Percentiles rank a stretch among this genome's conserved stretches.
Conservation (phyloP, 768 basidiomycete species). For the Termitomyces sp. region DNA sequence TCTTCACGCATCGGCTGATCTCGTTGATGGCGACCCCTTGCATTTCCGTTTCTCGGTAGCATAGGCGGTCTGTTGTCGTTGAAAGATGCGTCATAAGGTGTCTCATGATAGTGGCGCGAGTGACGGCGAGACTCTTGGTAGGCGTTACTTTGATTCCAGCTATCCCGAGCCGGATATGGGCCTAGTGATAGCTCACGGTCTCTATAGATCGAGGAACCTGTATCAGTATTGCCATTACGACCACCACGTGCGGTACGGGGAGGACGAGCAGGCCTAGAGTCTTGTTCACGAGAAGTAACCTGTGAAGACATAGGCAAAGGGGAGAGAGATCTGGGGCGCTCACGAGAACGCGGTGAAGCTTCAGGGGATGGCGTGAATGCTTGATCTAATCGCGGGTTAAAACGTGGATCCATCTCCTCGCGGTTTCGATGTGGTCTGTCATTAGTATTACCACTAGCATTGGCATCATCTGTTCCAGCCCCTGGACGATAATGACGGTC, state of each 20-base stretch:
- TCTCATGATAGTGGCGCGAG: constrained; percentile 8
- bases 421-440: constrained; percentile 18
- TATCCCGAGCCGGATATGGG: constrained; percentile 18
- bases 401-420: constrained; percentile 12
- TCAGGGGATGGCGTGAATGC: constrained; percentile 21
- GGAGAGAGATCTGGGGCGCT: constrained; percentile 24
- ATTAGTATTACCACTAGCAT: constrained; percentile 16
- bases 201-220: constrained; percentile 22
- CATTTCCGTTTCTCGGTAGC: constrained; percentile 20
- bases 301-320: constrained; percentile 16
- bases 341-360: constrained; percentile 23
- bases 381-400: constrained; percentile 14
- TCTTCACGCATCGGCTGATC: constrained; percentile 23
- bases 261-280: constrained; percentile 19
- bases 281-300: constrained; percentile 18
- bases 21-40: constrained; percentile 25
- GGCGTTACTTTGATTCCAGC: constrained; percentile 19
- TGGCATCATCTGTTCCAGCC: constrained; percentile 15
- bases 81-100: constrained; percentile 7
- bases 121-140: constrained; percentile 17
- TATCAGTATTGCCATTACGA: constrained; percentile 24
- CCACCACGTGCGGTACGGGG: constrained; percentile 22
- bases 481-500: constrained; percentile 66
- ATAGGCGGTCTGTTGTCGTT: constrained; percentile 19
- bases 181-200: constrained; percentile 18